These are phyloP conservation scores for Coniferiporia weirii DNA, from an alignment of 1,284 basidiomycete genomes.

Conservation along the genomic window DNA sequence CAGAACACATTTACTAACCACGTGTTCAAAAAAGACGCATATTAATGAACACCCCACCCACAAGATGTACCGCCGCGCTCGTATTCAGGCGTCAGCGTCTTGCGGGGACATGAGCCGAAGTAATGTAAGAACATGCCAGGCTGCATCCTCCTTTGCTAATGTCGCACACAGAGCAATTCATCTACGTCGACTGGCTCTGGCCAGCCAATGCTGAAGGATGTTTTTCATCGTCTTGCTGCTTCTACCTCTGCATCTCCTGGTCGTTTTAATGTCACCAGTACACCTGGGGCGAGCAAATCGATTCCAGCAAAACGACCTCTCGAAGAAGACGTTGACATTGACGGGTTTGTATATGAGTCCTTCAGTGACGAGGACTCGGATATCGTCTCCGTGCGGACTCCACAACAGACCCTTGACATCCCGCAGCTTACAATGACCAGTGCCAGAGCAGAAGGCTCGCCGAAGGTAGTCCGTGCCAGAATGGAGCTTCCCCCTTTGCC, in stretches of 20 bases:
- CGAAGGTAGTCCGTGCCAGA: neutral
- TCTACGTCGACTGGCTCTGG: neutral
- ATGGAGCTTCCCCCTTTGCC: neutral
- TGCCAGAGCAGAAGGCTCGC: neutral
- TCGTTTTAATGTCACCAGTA: too few relatives aligned
- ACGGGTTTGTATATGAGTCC: too few relatives aligned
- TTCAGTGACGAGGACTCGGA: too few relatives aligned
- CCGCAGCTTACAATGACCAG: neutral
- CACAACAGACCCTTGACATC: neutral
- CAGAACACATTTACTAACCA: neutral
- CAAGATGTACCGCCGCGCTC: conserved; percentile 7
- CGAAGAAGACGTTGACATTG: too few relatives aligned
- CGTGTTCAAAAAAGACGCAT: conserved; percentile 25
- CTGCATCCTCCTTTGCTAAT: neutral
- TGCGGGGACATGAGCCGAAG: neutral
- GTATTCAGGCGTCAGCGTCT: neutral
- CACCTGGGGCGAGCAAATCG: too few relatives aligned
- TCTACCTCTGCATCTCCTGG: neutral
- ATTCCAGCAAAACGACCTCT: too few relatives aligned
- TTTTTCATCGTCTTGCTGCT: neutral
- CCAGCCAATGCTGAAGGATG: neutral
- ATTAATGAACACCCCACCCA: conserved; percentile 29
- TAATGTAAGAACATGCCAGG: neutral
- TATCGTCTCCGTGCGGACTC: too few relatives aligned
- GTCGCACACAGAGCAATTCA: neutral